Base-by-base conservation (phyloP, 371 early-diverging fungal species). In the Paraphysoderma sedebokerense region DNA sequence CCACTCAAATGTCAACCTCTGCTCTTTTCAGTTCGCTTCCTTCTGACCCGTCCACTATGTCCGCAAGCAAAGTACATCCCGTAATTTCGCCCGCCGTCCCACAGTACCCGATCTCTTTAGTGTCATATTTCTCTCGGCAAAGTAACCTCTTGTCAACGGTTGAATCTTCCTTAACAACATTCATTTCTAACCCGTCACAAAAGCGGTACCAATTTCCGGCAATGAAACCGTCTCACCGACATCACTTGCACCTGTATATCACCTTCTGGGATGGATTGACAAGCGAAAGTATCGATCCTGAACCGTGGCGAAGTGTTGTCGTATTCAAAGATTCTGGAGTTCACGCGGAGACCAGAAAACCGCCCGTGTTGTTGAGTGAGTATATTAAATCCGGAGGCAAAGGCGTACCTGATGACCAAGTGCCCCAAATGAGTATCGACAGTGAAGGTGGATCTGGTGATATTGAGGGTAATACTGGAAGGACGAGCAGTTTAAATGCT, bases 211-310 rank as follows among this genome's bases (percentile, higher is more conserved):
- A 74, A 34, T 76, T 77, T 50, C 58, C 70, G 36, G 77, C 86
- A 2, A 82, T 82, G 84, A 69, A 70, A 47, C 58, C 60, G 12
- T 60, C 64, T 27, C 63, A 67, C 34, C 76, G 85, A 26, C 65
- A 69, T 33, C 81, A 82, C 53, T 56, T 83, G 28, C 85, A 83
- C 47, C 75, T 73, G 9, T 66, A 81, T 49, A 72, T 74, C 15
- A 68, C 70, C 15, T 71, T 72, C 42, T 83, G 81, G 54, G 64
- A 72, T 31, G n/a, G n/a, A n/a, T 49, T 81, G 20, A 54, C 59
- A 0, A 77, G 82, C 19, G 75, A 76, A 44, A 75, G 79, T 1
- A 63, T 81, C 12, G 85, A 85, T 58, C 65, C 65, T 12, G 85
- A 83, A 55, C 84, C 85, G 0, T 60, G 70, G 30, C 69, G 85